Percentiles rank a stretch among this genome's conserved stretches.
Evolutionary conservation across 345 rosid genomes (phyloP).

Genomic region (Erucastrum elatum): DNA sequence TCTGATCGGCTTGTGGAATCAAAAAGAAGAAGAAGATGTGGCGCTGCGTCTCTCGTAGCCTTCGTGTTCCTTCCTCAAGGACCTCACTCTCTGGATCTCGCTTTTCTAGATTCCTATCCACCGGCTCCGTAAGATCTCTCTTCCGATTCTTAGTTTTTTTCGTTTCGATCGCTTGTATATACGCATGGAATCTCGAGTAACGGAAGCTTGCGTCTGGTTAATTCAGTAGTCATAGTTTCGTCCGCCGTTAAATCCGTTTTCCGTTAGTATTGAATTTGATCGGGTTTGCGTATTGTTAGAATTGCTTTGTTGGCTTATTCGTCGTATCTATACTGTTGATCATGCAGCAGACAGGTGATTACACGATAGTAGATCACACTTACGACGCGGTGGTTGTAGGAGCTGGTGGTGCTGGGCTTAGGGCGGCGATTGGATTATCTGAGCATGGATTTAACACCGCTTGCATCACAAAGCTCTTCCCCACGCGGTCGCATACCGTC

Average conservation of each 20-base stretch:
- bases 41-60: constrained; percentile 96
- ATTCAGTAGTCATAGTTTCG: not conserved
- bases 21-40: constrained; percentile 71
- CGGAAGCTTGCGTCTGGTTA: constrained; percentile 4
- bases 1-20: constrained; percentile 17
- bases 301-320: not conserved
- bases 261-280: constrained; percentile 7
- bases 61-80: constrained; percentile 58
- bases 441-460: constrained; percentile 99
- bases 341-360: constrained; percentile 51
- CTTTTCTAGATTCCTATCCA: constrained; percentile 68
- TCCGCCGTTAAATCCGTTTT: constrained; percentile 12
- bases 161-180: constrained; percentile 5
- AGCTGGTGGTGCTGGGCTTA: constrained; percentile 97
- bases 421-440: constrained; percentile 96
- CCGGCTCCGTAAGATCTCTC: constrained; percentile 59
- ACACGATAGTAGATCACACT: constrained; percentile 91
- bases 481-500: constrained; percentile 95
- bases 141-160: not conserved
- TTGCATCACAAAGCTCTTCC: constrained; percentile 97
- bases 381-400: constrained; percentile 97
- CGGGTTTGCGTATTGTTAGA: not conserved
- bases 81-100: constrained; percentile 67
- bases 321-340: constrained; percentile 10
- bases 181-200: not conserved